Evolutionary conservation across 345 rosid species (phyloP), one percentile per base, ranked within the genome.

Genomic region (Melaleuca quinquenervia): DNA sequence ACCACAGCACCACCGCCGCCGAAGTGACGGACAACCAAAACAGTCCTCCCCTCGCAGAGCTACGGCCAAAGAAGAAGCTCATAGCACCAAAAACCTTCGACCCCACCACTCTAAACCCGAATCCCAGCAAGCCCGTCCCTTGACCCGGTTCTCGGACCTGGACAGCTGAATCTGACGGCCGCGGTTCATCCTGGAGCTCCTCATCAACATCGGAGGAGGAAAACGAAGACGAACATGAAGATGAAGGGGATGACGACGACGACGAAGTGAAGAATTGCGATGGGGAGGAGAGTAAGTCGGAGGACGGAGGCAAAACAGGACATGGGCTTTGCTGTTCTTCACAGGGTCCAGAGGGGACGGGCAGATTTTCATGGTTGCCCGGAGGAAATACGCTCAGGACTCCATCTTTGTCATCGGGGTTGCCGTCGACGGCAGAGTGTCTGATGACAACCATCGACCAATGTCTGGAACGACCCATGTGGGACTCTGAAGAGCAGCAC

Each of bases 281-380:
- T 16, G 62, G 83, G 22, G 86, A 53, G 7, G 83, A 84, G 12
- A 53, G 83, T 15, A n/a, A 74, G 53, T 49, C 83, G 50, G 53
- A 45, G 83, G 86, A 50, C 75, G 85, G 50, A 20, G 83, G 82
- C 56, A 84, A 82, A 52, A 82, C 29, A 5, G 87, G 11, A 60
- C 60, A 82, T 18, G 83, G 83, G 83, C 51, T 54, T 10, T 48
- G 48, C 52, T 13, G 29, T 50, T 55, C 36, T 53, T 51, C 58
- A 16, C 49, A 45, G 44, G 84, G 80, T 9, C 45, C 51, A 27
- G 85, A 45, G 29, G 53, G 78, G 24, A 54, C 58, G 14, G 22
- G 86, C 55, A 87, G 88, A 85, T 87, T 87, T 50, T 87, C 88
- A 53, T 87, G 88, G 84, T 87, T 80, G 51, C 62, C 50, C 14